Conservation (phyloP, 2,329 filamentous ascomycete species). For the Lojkania enalia region DNA sequence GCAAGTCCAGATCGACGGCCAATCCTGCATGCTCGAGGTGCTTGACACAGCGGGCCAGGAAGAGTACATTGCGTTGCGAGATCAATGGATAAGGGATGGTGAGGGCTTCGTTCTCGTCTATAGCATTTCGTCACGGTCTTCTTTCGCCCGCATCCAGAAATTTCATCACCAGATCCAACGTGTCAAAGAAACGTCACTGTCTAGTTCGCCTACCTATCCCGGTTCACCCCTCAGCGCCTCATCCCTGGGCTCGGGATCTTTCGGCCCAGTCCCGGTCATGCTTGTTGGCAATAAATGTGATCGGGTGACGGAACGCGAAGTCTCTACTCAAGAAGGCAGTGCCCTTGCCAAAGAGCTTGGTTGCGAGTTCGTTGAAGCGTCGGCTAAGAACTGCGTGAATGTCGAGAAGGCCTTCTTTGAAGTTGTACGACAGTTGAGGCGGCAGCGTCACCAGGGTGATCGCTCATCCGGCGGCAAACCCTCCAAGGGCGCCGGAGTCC, state of each 20-base stretch:
- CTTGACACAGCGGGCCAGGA: slow-evolving; percentile 97
- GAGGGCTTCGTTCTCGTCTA: slow-evolving; percentile 98
- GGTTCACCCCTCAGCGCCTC: slow-evolving; percentile 70
- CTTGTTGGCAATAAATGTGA: slow-evolving; percentile 99
- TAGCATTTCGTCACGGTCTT: slow-evolving; percentile 95
- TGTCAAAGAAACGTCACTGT: slow-evolving; percentile 84
- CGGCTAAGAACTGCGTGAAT: slow-evolving; percentile 97
- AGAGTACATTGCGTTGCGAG: slow-evolving; percentile 93
- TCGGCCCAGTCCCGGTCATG: slow-evolving; percentile 87
- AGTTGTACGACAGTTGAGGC: slow-evolving; percentile 86
- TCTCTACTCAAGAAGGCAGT: slow-evolving; percentile 93
- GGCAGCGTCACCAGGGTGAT: slow-evolving; percentile 66
- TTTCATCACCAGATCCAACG: slow-evolving; percentile 97
- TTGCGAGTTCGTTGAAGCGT: slow-evolving; percentile 96
- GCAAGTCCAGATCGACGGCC: slow-evolving; percentile 82
- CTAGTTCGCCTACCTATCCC: slow-evolving; percentile 74
- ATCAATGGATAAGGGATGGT: slow-evolving; percentile 98
- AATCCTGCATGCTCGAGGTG: slow-evolving; percentile 96
- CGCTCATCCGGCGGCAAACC: slow-evolving; percentile 16
- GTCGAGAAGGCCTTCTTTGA: slow-evolving; percentile 99
- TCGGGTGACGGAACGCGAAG: slow-evolving; percentile 90
- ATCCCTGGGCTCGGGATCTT: slow-evolving; percentile 55
- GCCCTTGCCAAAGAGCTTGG: slow-evolving; percentile 88
- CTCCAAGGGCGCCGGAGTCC: slow-evolving; percentile 4
- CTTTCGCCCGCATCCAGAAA: slow-evolving; percentile 89